phyloP scores from a whole-genome alignment of 768 basidiomycete species.

The Psilocybe tampanensis region DNA sequence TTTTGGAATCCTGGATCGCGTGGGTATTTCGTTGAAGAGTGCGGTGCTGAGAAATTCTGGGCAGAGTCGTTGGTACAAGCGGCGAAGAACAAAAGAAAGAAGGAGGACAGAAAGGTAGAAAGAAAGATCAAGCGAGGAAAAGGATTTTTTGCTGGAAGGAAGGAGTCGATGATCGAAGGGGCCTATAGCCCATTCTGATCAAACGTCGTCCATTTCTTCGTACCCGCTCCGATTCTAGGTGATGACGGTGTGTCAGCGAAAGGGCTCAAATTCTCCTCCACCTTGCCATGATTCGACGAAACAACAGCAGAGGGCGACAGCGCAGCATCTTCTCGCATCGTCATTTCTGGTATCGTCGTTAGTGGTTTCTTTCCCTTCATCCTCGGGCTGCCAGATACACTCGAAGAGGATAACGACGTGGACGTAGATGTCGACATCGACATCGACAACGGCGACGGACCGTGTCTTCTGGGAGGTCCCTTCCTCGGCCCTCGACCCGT shows the following conservation, averaged over 20 bases:
- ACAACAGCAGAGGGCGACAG: background rate
- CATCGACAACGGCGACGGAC: background rate
- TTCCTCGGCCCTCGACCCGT: background rate
- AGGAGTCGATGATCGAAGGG: background rate
- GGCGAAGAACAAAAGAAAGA: too few species aligned
- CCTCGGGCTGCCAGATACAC: background rate
- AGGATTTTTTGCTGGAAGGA: too few species aligned
- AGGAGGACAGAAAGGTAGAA: too few species aligned
- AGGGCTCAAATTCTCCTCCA: background rate
- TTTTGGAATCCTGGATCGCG: too few species aligned
- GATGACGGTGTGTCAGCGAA: background rate
- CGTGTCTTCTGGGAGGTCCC: background rate
- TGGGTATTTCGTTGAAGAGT: too few species aligned
- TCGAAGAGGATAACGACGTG: background rate
- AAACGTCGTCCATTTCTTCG: slow-evolving; percentile 1
- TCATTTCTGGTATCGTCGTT: slow-evolving; percentile 12
- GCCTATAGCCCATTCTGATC: background rate
- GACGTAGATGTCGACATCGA: background rate
- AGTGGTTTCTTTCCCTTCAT: background rate
- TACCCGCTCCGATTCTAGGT: background rate
- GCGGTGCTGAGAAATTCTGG: too few species aligned
- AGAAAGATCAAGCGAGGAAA: too few species aligned
- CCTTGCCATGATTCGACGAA: background rate
- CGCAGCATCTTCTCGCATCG: slow-evolving; percentile 3
- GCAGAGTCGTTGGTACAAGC: too few species aligned